Evolutionary conservation across 495 filamentous ascomycete species (phyloP), one percentile per base, ranked within the genome.

Genomic region (Aspergillus olivimuriae): DNA sequence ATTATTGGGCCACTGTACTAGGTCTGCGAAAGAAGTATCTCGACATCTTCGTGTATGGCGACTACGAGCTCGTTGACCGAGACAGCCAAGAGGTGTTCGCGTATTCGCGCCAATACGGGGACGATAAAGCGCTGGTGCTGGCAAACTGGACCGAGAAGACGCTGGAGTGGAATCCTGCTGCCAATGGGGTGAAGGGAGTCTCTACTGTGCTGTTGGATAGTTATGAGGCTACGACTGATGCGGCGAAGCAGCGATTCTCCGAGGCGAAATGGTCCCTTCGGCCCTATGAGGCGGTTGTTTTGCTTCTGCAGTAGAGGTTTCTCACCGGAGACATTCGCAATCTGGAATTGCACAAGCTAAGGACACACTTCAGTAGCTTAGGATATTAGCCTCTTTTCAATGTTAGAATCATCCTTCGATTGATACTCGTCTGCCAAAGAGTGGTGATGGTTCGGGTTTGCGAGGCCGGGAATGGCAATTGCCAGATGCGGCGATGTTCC

Each of bases 11-110:
- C 7, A 55, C 58, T 2, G 62, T 81, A 43, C 61, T 83, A 2
- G 51, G 53, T n/a, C 46, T 81, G 24, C 68, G 80, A 36, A 77
- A 80, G 57, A 50, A 72, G 39, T 68, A 78, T 43, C 62, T 67
- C 1, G 75, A 79, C 30, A 51, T 77, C 10, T 81, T 83, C 36
- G 73, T 84, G 1, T 80, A 84, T 53, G 83, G 82, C 0, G 53
- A 69, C 39, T 87, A 78, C 49, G 58, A 66, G 39, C 54, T 77
- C 32, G 50, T 81, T 2, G 69, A 73, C 43, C 43, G 53, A 0
- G 60, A 64, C 3, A 70, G 64, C 39, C 55, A 72, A 45, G 61
- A 70, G 28, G 50, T 75, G 1, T 73, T 79, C 34, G 68, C 70
- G 6, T 81, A 72, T 39, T 65, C 51, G 12, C 68, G 66, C 21